phyloP scores from a whole-genome alignment of 169 alveolate species.

The Cryptosporidium sp. region DNA sequence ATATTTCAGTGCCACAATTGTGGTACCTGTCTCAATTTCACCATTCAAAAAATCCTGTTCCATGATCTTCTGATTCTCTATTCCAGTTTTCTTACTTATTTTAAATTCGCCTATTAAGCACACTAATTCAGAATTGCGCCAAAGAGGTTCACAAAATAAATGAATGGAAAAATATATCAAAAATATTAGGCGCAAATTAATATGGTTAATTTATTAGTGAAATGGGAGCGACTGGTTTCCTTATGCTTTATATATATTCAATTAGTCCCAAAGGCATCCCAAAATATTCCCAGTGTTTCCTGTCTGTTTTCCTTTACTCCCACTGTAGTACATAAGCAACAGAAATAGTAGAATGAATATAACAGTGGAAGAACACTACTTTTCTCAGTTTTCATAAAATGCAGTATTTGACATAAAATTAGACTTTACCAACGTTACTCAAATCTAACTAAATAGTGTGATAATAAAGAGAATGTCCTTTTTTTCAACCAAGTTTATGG shows the following conservation, averaged over 20 bases:
- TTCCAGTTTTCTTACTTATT: neutral
- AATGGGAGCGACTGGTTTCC: neutral
- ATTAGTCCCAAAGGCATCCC: neutral
- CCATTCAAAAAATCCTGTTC: slow-evolving; percentile 47
- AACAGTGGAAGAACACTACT: neutral
- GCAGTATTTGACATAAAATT: neutral
- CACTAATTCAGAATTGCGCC: slow-evolving; percentile 33
- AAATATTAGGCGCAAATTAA: slow-evolving; percentile 12
- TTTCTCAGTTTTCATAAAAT: neutral
- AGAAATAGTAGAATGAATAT: neutral
- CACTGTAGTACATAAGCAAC: neutral
- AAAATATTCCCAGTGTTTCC: too few relatives aligned
- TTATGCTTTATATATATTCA: neutral
- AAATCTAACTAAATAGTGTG: neutral
- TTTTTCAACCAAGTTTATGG: neutral
- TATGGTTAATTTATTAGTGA: too few relatives aligned
- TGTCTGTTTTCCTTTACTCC: neutral
- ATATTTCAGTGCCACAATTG: slow-evolving; percentile 90
- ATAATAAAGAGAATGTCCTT: neutral
- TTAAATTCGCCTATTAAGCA: slow-evolving; percentile 10
- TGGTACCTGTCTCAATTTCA: slow-evolving; percentile 88
- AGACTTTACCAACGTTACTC: neutral
- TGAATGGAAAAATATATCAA: neutral
- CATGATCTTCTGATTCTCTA: neutral
- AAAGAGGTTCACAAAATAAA: slow-evolving; percentile 25